Conservation (phyloP, 2,329 filamentous ascomycete species). For the Penicillium sp. region DNA sequence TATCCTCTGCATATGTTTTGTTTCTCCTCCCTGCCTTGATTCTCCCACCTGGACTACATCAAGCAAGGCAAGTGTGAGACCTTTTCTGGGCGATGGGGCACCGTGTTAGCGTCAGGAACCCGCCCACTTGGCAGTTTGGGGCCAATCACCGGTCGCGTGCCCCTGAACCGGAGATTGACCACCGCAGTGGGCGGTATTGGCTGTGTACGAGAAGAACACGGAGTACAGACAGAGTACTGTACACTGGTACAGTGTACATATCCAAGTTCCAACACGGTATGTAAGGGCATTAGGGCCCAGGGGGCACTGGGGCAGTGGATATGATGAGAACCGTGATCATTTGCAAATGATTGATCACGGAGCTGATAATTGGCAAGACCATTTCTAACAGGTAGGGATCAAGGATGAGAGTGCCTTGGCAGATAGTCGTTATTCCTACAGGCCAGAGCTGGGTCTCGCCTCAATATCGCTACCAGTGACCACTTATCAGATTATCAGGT, state of each 20-base stretch:
- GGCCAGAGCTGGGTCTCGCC: background rate
- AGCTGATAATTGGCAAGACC: background rate
- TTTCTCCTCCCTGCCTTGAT: background rate
- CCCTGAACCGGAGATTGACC: constrained; percentile 26
- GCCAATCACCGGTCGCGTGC: constrained; percentile 24
- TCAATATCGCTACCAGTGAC: too few relatives aligned
- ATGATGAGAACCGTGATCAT: background rate
- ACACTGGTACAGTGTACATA: too few relatives aligned
- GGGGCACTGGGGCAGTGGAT: background rate
- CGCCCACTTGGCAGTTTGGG: background rate
- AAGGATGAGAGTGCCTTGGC: background rate
- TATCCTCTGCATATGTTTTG: background rate
- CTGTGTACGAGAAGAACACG: background rate
- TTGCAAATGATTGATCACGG: background rate
- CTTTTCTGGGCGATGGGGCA: constrained; percentile 5
- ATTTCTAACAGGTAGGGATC: background rate
- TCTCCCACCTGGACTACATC: constrained; percentile 4
- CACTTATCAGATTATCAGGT: background rate
- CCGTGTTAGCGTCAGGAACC: constrained; percentile 32
- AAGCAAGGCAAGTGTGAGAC: constrained; percentile 22
- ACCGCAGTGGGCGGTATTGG: background rate
- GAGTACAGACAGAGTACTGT: background rate
- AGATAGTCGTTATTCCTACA: background rate
- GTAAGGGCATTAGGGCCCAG: background rate
- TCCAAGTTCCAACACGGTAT: background rate